phyloP scores from a whole-genome alignment of 768 basidiomycete genomes.

The Agrocybe pediades region DNA sequence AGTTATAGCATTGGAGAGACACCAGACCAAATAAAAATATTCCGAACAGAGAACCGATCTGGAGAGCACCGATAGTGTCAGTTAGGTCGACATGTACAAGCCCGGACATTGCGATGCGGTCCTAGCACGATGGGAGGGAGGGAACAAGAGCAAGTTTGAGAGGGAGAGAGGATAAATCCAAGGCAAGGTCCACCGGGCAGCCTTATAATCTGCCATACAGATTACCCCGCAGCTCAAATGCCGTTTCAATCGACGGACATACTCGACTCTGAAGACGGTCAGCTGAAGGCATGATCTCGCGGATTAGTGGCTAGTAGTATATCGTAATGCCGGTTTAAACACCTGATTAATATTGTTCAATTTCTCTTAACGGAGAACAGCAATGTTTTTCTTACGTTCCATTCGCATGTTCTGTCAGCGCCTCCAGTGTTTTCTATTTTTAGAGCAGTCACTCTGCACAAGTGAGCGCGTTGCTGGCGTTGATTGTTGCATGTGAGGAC shows the following conservation, averaged over 20 bases:
- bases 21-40: slow-evolving; percentile 29
- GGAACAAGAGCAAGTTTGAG: too few relatives aligned
- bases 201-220: not conserved
- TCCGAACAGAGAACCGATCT: slow-evolving; percentile 26
- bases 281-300: not conserved
- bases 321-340: not conserved
- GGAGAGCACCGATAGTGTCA: slow-evolving; percentile 24
- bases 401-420: not conserved
- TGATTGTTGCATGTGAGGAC: too few relatives aligned
- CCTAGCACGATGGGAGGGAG: not conserved
- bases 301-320: not conserved
- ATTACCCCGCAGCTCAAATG: not conserved
- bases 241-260: not conserved
- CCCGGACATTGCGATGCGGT: not conserved
- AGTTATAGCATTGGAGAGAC: slow-evolving; percentile 24
- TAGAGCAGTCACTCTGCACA: too few relatives aligned
- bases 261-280: not conserved
- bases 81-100: slow-evolving; percentile 14
- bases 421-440: not conserved
- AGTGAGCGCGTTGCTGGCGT: not conserved
- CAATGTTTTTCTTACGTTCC: not conserved
- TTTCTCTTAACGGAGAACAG: not conserved
- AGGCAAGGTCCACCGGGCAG: not conserved
- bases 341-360: not conserved
- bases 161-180: not conserved